Base-by-base conservation (phyloP, 805 yeast species). In the Saturnispora serradocipensis region DNA sequence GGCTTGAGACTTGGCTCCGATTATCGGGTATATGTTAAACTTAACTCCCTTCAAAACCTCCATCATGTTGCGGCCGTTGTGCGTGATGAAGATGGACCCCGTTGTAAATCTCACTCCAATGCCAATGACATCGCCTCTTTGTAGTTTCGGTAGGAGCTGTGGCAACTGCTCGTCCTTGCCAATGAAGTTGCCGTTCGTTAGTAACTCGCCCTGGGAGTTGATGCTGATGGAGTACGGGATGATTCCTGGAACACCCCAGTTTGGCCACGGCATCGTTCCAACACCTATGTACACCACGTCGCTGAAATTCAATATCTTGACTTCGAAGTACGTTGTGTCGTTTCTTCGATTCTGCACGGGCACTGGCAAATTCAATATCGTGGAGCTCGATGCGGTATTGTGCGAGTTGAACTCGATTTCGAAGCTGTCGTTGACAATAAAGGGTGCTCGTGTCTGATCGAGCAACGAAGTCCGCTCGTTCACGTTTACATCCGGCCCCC, bases 201-300 rank as follows among this genome's bases (percentile, higher is more conserved):
- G 73, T 51, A 84, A 67, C 53, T 81, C 77, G 1, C 95, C 95
- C 4, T 81, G 78, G 2, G 86, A 77, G 63, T 86, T 91, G 61
- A 86, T 80, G 3, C 85, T 85, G 46, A 86, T 72, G 0, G 89
- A 82, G 60, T 82, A 84, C 46, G 77, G 77, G 53, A 79, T 75
- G 63, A 80, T 76, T 1, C 95, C 95, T 0, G 95, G 95, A 13
- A 83, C 70, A 57, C 87, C 72, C 64, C 84, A 86, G 53, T 76
- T 72, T 2, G 95, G 93, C 59, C 84, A 84, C 2, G 93, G 91
- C 56, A 75, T 78, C 0, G 91, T 81, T 9, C 79, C 76, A 27
- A 86, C 68, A 0, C 95, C 93, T 45, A 86, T 72, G 30, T 84
- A 74, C 52, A 85, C 73, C 2, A 71, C 67, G 58, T 62, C 59